Base-by-base conservation (phyloP, 129 eudicot species). In the Artemisia tridentata region DNA sequence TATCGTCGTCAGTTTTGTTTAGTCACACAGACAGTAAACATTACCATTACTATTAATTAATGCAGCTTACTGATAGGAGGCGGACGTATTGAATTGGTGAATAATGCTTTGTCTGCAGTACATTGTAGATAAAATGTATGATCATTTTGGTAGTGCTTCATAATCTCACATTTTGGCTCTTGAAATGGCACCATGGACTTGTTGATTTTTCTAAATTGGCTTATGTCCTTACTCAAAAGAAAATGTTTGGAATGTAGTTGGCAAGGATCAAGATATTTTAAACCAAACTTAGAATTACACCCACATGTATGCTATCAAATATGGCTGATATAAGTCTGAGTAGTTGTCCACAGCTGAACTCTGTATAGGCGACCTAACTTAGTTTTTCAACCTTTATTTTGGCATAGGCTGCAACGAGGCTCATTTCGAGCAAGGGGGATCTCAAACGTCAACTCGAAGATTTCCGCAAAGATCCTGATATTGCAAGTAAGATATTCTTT, bases 401-500 rank as follows among this genome's bases (percentile, higher is more conserved):
- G 21, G 48, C 12, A 56, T 76, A 92, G 98, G 98, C 98, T 72
- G 98, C 98, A 65, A 83, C 85, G 79, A 87, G 96, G 85, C 92
- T 93, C 21, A 67, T 84, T 63, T 81, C 31, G 43, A 89, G 97
- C 79, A 80, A 76, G 31, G 96, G 98, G 76, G 83, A 81, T 65
- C 96, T 93, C 67, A 93, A 84, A 74, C 20, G 60, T 71, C 88
- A 93, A 83, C 88, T 93, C 72, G 83, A 87, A 75, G 81, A 51
- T 64, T 93, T 93, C 68, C 78, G 83, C 61, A 83, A 81, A 80
- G 96, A 93, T 80, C 96, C 92, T 66, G 78, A 72, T 62, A 74
- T 93, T 80, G 80, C 95, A 77, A 83, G 98, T 93, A 72, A 86
- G 86, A 65, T 80, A 48, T 69, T 20, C 48, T 18, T 50, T 47